A percentile compares a stretch with the other conserved stretches of the same genome.
These are phyloP conservation scores for Cordyceps farinosa DNA, from an alignment of 2,329 filamentous ascomycete genomes.

Conservation along the genomic window DNA sequence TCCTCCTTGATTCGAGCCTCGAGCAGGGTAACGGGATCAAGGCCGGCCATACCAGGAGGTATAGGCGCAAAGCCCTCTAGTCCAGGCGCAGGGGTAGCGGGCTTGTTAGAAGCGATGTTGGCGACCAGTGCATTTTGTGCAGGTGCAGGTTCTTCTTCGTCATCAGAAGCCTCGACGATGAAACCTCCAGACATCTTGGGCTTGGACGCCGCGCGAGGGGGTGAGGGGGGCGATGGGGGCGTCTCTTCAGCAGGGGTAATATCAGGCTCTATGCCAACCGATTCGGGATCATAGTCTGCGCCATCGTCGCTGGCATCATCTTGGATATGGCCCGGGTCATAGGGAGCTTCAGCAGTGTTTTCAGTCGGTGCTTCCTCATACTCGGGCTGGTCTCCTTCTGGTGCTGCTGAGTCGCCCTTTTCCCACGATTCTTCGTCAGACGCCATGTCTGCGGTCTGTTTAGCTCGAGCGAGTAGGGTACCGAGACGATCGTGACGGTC, in stretches of 20 bases:
- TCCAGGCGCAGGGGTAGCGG: conserved; percentile 18
- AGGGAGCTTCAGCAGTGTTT: conserved; percentile 45
- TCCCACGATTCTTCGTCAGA: conserved; percentile 46
- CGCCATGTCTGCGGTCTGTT: conserved; percentile 29
- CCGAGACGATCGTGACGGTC: conserved; percentile 2
- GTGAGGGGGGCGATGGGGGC: not conserved
- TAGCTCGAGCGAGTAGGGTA: not conserved
- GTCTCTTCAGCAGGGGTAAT: conserved; percentile 22
- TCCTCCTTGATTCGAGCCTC: conserved; percentile 92
- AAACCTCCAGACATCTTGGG: conserved; percentile 59
- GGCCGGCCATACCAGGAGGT: conserved; percentile 39
- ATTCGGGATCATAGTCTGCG: conserved; percentile 57
- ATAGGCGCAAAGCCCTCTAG: conserved; percentile 30
- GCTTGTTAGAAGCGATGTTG: conserved; percentile 16
- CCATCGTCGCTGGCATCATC: conserved; percentile 49
- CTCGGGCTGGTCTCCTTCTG: conserved; percentile 54
- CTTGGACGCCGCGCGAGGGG: conserved; percentile 37
- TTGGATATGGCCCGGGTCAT: conserved; percentile 48
- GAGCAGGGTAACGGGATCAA: conserved; percentile 72
- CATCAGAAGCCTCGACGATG: conserved; percentile 57
- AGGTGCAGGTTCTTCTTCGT: conserved; percentile 25
- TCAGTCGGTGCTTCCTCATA: conserved; percentile 54
- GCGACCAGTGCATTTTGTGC: conserved; percentile 14
- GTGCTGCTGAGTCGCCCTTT: conserved; percentile 51
- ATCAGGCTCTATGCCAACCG: conserved; percentile 40